Evolutionary conservation across 1,139 yeast genomes (phyloP).

Genomic region (Eremothecium gossypii): DNA sequence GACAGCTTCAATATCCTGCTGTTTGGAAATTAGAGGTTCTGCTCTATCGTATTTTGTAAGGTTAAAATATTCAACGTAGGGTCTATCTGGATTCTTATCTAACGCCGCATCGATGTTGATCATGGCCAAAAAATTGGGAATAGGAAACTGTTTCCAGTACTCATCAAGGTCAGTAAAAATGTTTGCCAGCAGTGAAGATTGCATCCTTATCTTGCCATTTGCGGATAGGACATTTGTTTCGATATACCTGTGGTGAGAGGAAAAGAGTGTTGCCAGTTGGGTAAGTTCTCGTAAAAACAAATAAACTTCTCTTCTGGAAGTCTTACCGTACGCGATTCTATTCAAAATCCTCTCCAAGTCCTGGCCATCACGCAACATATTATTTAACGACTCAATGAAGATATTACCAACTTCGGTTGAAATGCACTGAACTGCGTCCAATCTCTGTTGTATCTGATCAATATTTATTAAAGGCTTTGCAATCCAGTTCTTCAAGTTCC

Average conservation of each 20-base stretch:
- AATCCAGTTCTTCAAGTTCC: constrained; percentile 65
- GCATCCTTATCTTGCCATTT: constrained; percentile 19
- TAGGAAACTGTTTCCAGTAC: constrained; percentile 12
- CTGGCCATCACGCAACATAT: constrained; percentile 38
- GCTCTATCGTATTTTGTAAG: constrained; percentile 33
- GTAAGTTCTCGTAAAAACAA: constrained; percentile 44
- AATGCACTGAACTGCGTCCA: constrained; percentile 57
- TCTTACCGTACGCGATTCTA: constrained; percentile 57
- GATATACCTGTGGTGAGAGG: constrained; percentile 26
- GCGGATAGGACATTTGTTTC: constrained; percentile 14
- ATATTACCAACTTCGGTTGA: constrained; percentile 35
- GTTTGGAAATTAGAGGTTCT: constrained; percentile 35
- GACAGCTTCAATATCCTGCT: constrained; percentile 37
- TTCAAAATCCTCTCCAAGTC: constrained; percentile 65
- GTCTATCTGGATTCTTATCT: constrained; percentile 39
- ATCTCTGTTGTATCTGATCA: constrained; percentile 43
- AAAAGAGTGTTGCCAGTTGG: constrained; percentile 29
- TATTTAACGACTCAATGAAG: constrained; percentile 45
- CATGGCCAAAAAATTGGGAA: constrained; percentile 37
- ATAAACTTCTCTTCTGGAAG: constrained; percentile 60
- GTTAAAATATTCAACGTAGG: constrained; percentile 48
- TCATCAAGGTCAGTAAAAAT: constrained; percentile 27
- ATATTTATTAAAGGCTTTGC: constrained; percentile 55
- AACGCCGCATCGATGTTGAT: constrained; percentile 53
- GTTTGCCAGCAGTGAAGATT: constrained; percentile 28